Evolutionary conservation across 345 rosid species (phyloP), one percentile per base, ranked within the genome.

Genomic region (Salix koriyanagi): DNA sequence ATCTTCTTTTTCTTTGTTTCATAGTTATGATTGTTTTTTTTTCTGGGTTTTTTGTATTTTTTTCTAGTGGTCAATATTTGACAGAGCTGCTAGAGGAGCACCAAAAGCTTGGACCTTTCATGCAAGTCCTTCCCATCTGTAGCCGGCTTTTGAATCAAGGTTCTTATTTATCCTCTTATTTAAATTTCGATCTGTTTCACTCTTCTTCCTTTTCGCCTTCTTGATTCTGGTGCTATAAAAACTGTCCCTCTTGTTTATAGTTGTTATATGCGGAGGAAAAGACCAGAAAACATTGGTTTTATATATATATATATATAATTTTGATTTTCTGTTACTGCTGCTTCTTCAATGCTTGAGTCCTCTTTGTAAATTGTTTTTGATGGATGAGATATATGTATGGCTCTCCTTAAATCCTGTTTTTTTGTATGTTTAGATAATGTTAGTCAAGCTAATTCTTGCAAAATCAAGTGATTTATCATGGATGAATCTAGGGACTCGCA

Each of bases 61-160:
- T 73, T 76, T 67, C 66, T 65, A 75, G 88, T 79, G 83, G 95
- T 85, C 98, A 88, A 78, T 91, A 91, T 89, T 82, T 94, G 85
- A 28, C 95, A 75, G 95, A 92, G 82, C 86, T 94, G 77, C 65
- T 92, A 61, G 94, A 91, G 44, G 98, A 94, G 86, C 94, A 89
- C 84, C 95, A 92, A 65, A 94, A 94, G 93, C 89, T 94, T 79
- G 95, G 91, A 76, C 98, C 98, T 83, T 94, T 94, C 86, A 84
- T 87, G 84, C 94, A 88, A 79, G 94, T 94, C 65, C 94, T 94
- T 67, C 98, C 97, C 56, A 89, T 87, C 72, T 91, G 98, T 79
- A 88, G 90, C 89, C 89, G 97, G 30, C 91, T 94, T 74, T 77
- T 94, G 79, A 90, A 87, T 86, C 98, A 94, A 91, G 98, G 98